Base-by-base conservation (phyloP, 2,329 filamentous ascomycete genomes). In the Arthrobotrys musiformis region DNA sequence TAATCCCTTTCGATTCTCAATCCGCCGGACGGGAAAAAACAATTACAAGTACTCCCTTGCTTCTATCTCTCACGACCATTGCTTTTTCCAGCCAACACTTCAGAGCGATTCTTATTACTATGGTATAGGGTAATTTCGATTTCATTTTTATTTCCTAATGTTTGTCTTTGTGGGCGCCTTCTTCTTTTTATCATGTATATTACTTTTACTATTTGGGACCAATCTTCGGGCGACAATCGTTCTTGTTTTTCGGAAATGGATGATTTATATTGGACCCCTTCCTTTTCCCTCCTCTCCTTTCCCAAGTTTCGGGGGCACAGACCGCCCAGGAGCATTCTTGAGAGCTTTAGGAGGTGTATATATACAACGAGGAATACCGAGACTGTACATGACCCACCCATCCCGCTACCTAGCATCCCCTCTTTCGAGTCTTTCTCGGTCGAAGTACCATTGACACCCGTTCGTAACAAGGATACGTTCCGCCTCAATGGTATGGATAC, bases 21-120 rank as follows among this genome's bases (percentile, higher is more conserved):
- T 56, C 63, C 52, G 60, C 73, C 63, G 72, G 61, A 58, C 50
- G 35, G n/a, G 63, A 48, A 24, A n/a, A 24, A 44, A 26, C 13
- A 22, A 42, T 48, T 26, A 8, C 63, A 46, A 26, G 33, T 19
- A 19, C 58, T 28, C 35, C 44, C 17, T 60, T 35, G 44, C 60
- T 64, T 58, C 17, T 17, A 15, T 35, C 28, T 46, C 26, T 54
- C 35, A 62, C 67, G 54, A 70, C 24, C 26, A 48, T 61, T 48
- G 33, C 22, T 33, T 44, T 19, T 58, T 17, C 56, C 37, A 35
- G 24, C 19, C 37, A 48, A 44, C 26, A 42, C 33, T 52, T 60
- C 62, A 40, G 64, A 69, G 50, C 64, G 52, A 52, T 50, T 28
- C 40, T 56, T 52, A 28, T 40, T 67, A 28, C 15, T 46, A 67